phyloP scores from a whole-genome alignment of 2,329 filamentous ascomycete species.

The Malbranchea zuffiana region DNA sequence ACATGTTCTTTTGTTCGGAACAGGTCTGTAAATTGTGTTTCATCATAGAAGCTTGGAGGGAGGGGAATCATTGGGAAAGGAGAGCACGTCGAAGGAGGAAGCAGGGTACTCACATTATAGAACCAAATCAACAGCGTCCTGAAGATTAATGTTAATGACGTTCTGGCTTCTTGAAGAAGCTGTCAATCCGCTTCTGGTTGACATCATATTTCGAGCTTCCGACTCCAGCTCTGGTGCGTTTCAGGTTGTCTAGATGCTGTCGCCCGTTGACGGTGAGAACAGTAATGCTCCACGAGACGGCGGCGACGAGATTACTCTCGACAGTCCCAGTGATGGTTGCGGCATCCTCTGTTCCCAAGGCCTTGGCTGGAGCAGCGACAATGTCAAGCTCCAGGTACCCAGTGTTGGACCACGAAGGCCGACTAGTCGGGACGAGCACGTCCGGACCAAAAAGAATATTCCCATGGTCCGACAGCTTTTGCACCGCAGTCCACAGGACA shows the following conservation, averaged over 20 bases:
- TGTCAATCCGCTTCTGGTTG: slow-evolving; percentile 62
- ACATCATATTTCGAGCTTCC: slow-evolving; percentile 66
- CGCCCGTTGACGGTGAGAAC: slow-evolving; percentile 57
- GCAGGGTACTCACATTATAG: no score
- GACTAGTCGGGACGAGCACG: slow-evolving; percentile 23
- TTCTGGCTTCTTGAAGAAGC: slow-evolving; percentile 56
- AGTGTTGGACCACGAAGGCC: slow-evolving; percentile 56
- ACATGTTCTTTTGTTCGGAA: slow-evolving; percentile 60
- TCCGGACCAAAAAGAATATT: slow-evolving; percentile 36
- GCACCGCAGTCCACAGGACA: slow-evolving; percentile 53
- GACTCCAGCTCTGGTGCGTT: slow-evolving; percentile 70
- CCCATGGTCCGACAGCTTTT: slow-evolving; percentile 42
- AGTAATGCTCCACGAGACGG: slow-evolving; percentile 35
- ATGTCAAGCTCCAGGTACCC: slow-evolving; percentile 46
- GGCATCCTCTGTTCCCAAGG: slow-evolving; percentile 4
- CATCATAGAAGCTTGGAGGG: slow-evolving; percentile 37
- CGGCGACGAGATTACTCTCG: background rate
- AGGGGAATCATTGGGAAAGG: slow-evolving; percentile 5
- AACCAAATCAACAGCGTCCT: slow-evolving; percentile 9
- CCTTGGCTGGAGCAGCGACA: background rate
- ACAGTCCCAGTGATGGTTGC: background rate
- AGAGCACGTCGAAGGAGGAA: no score
- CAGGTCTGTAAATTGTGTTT: slow-evolving; percentile 45
- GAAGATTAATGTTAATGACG: slow-evolving; percentile 25
- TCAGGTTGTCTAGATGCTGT: slow-evolving; percentile 61